Percentiles rank a stretch among this genome's conserved stretches.
Evolutionary conservation across 352 stramenopile genomes (phyloP).

Genomic region (Globisporangium camurandrum): DNA sequence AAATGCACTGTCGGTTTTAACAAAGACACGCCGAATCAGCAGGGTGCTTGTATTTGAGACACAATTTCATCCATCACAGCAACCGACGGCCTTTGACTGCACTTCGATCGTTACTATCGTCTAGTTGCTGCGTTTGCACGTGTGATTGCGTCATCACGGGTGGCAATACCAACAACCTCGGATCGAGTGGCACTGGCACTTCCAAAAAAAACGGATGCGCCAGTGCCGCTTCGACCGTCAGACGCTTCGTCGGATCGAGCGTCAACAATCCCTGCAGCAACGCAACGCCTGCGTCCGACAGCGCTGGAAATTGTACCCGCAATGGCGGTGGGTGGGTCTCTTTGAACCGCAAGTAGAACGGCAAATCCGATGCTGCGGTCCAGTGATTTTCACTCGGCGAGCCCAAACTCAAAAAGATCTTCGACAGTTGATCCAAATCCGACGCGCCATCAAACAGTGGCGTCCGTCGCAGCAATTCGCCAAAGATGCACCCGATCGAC

Average conservation of each 20-base stretch:
- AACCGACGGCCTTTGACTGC: slow-evolving; percentile 44
- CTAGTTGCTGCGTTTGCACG: too few relatives aligned
- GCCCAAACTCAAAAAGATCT: slow-evolving; percentile 59
- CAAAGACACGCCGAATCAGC: slow-evolving; percentile 9
- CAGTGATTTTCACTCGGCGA: slow-evolving; percentile 60
- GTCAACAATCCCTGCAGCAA: slow-evolving; percentile 40
- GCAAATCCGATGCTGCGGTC: slow-evolving; percentile 40
- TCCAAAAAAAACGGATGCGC: slow-evolving; percentile 62
- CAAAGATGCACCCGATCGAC: slow-evolving; percentile 76
- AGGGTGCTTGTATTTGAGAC: not conserved
- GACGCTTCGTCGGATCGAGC: slow-evolving; percentile 54
- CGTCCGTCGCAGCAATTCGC: slow-evolving; percentile 55
- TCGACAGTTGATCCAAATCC: slow-evolving; percentile 76
- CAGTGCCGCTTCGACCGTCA: slow-evolving; percentile 42
- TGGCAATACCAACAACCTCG: not conserved
- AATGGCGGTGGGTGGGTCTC: slow-evolving; percentile 53
- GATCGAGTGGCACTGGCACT: slow-evolving; percentile 17
- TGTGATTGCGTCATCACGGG: too few relatives aligned
- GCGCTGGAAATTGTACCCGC: slow-evolving; percentile 38
- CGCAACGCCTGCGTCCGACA: slow-evolving; percentile 45
- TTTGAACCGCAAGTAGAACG: slow-evolving; percentile 73
- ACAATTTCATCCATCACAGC: slow-evolving; percentile 21
- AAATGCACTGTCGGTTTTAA: too few relatives aligned
- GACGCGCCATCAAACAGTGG: slow-evolving; percentile 59
- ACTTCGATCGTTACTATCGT: slow-evolving; percentile 8